Base-by-base conservation (phyloP, 2,329 filamentous ascomycete species). In the Clonostachys chloroleuca region DNA sequence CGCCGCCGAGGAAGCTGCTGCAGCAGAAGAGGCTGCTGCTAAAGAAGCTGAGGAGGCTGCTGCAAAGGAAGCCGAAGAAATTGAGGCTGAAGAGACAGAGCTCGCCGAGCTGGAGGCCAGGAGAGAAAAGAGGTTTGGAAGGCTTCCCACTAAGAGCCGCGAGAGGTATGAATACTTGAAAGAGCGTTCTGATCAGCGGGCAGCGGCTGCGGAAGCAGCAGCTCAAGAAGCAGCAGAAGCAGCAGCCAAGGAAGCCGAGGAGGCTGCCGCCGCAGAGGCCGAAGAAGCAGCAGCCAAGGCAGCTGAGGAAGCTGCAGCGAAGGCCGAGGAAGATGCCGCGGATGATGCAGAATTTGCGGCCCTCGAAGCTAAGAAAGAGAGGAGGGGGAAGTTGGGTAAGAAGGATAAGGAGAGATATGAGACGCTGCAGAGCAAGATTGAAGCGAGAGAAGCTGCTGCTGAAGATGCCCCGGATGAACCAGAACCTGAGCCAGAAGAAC, bases 241-340 rank as follows among this genome's bases (percentile, higher is more conserved):
- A 54, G 42, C 45, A 34, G 33, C 74, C 73, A 57, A 69, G 69
- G 51, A 61, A 61, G 43, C 66, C 62, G 33, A 65, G 62, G 58
- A 59, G 41, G 53, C 48, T 9, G 50, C 49, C 45, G 52, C 54
- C 9, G 49, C 56, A 24, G 67, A 73, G 48, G 67, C 65, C 7
- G 65, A 68, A 42, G 69, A 74, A 42, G 62, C 60, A 6, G 63
- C 63, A 47, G 64, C 59, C 16, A 50, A 49, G 14, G 62, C 67
- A 35, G 67, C 65, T 13, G 63, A 67, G 45, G 68, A 72, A 47
- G 60, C 60, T 4, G 56, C 54, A n/a, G 56, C 18, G 49, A 43
- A 13, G 39, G 57, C 61, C 37, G 61, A 56, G 48, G 53, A 47
- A 17, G 63, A 68, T 34, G 56, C 45, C 5, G 50, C 49, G 17